Evolutionary conservation across 108 stramenopile genomes (phyloP).

Genomic region (Cyclostephanos invisitatus): DNA sequence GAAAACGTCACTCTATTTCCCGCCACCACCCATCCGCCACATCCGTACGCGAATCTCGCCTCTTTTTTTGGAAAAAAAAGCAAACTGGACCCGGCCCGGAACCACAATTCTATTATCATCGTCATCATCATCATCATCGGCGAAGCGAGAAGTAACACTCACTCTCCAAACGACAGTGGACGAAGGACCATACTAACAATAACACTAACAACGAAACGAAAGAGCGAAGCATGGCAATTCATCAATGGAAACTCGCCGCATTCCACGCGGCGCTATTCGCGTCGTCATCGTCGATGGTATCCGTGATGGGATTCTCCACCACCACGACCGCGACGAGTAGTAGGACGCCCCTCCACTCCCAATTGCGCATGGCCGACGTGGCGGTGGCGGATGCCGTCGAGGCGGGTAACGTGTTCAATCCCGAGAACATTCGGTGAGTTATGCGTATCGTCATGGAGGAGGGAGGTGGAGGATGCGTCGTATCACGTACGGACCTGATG

Average conservation of each 20-base stretch:
- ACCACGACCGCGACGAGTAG: no score
- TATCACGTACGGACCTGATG: no score
- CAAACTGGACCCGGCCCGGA: no score
- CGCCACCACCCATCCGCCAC: neutral
- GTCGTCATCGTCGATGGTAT: neutral
- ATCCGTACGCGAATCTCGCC: no score
- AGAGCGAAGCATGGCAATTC: neutral
- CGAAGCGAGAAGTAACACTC: no score
- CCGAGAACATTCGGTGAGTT: constrained; percentile 2
- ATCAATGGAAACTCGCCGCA: neutral
- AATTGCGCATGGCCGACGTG: constrained; percentile 3
- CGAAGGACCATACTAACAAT: no score
- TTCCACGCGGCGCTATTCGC: neutral
- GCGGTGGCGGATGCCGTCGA: neutral
- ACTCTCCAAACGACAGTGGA: no score
- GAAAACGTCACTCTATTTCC: neutral
- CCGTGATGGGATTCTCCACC: constrained; percentile 2
- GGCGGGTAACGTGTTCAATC: neutral
- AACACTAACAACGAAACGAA: neutral
- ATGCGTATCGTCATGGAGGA: no score
- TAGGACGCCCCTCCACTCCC: neutral
- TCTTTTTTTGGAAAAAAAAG: neutral
- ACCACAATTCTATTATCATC: no score
- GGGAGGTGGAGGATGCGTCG: neutral
- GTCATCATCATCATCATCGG: no score